Evolutionary conservation across 2,329 filamentous ascomycete genomes (phyloP).

Genomic region (Fusarium albosuccineum): DNA sequence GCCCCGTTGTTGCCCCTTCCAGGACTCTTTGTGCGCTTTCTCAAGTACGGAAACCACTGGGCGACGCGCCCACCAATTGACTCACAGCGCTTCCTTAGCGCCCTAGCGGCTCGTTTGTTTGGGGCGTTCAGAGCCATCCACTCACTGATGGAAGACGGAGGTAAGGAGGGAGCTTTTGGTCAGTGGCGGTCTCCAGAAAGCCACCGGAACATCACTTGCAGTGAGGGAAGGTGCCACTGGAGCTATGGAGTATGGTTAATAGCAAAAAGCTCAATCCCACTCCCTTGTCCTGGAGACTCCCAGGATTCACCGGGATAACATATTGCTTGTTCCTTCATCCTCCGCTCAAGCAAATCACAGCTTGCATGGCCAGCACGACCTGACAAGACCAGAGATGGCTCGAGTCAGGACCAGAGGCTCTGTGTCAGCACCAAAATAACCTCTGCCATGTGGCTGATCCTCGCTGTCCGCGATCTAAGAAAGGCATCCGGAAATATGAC

Average conservation of each 20-base stretch:
- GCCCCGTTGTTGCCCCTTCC: constrained; percentile 12
- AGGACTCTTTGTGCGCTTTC: constrained; percentile 7
- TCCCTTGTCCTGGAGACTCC: not conserved
- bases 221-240: not conserved
- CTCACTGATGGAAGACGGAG: not conserved
- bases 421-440: constrained; percentile 36
- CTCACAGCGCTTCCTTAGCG: constrained; percentile 25
- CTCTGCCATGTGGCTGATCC: constrained; percentile 19
- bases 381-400: not conserved
- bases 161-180: not conserved
- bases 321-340: not conserved
- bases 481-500: constrained; percentile 27
- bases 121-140: constrained; percentile 16
- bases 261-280: not conserved
- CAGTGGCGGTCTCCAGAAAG: not conserved
- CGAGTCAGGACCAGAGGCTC: constrained; percentile 3
- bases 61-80: constrained; percentile 36
- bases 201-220: too few relatives aligned
- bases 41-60: constrained; percentile 40
- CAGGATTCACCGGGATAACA: constrained; percentile 1
- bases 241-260: too few relatives aligned
- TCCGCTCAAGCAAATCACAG: not conserved
- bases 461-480: constrained; percentile 29
- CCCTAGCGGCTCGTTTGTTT: constrained; percentile 14
- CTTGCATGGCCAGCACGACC: not conserved